Evolutionary conservation across 139 green algal species (phyloP), one percentile per base, ranked within the genome.

Genomic region (Volvox reticuliferus): DNA sequence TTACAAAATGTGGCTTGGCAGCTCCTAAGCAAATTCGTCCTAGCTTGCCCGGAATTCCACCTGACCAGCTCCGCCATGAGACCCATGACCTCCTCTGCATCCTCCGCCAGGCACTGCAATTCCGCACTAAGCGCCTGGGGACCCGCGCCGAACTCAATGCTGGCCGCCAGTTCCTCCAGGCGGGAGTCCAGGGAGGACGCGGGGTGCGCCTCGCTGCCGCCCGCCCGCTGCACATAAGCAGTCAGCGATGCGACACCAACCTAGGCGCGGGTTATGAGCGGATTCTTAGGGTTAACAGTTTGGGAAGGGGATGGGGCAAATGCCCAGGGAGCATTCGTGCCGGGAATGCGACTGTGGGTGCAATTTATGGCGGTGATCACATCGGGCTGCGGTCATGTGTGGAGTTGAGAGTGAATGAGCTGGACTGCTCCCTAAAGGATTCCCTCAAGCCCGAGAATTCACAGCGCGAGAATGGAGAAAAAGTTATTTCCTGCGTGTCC

Each of bases 51-150:
- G 1, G 55, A 9, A 5, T 71, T 68, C n/a, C 69, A 92, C 75
- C 55, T 91, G 37, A 97, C 65, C 36, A 98, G 63, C 88, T 98
- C 96, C 13, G 91, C 37, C 61, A 97, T 92, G 12, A 98, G 81
- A 21, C 79, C 69, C 91, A 98, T 28, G 32, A 98, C 93, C 18
- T 95, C 90, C 12, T 63, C 32, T 0, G 77, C 21, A 81, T 97
- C 96, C 35, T 96, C 95, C 33, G n/a, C 71, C 81, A 96, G 73
- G 82, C 96, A 97, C 30, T 91, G 67, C 78, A 97, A 97, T 24
- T 93, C 92, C 81, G 92, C 91, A 62, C 55, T 86, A 35, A 86
- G 1, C 33, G 86, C 79, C 86, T 87, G 88, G 50, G 33, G 37
- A 12, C 90, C 93, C 33, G 94, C 94, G 1, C 93, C 92, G 19